These are phyloP conservation scores for Neospora caninum DNA, from an alignment of 169 alveolate species.

Conservation along the genomic window DNA sequence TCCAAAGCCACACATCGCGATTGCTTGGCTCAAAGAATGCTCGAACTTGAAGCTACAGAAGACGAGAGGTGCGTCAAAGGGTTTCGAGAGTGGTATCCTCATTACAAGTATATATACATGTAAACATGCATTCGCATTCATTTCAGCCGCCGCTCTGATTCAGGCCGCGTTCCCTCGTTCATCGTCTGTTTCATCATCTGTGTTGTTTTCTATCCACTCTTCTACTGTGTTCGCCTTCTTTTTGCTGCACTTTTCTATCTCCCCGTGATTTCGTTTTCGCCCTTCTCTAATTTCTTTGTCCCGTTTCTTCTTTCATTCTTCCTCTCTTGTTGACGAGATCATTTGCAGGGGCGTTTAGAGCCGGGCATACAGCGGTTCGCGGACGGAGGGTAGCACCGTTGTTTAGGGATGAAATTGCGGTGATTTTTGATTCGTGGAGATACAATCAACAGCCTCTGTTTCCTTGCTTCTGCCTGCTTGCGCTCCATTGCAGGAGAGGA, in stretches of 20 bases:
- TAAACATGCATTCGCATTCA: neutral
- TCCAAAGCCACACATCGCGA: slow-evolving; percentile 13
- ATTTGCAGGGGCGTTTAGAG: too few relatives aligned
- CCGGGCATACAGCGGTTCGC: too few relatives aligned
- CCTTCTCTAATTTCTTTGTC: neutral
- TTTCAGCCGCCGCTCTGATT: neutral
- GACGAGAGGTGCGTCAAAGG: slow-evolving; percentile 35
- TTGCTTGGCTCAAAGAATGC: neutral
- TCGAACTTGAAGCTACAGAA: slow-evolving; percentile 23
- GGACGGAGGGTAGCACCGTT: too few relatives aligned
- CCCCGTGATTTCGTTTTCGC: neutral
- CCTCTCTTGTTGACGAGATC: too few relatives aligned
- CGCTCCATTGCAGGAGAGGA: too few relatives aligned
- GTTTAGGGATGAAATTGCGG: too few relatives aligned
- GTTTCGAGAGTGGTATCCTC: neutral
- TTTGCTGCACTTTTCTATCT: neutral
- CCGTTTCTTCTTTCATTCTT: too few relatives aligned
- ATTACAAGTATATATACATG: neutral
- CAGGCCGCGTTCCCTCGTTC: neutral
- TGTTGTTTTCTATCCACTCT: neutral
- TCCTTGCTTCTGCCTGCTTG: too few relatives aligned
- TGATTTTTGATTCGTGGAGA: too few relatives aligned
- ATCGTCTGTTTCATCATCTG: too few relatives aligned
- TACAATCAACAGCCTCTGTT: too few relatives aligned
- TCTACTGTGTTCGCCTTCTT: neutral